Evolutionary conservation across 805 yeast genomes (phyloP), one percentile per base, ranked within the genome.

Genomic region (Starmerella stellata): DNA sequence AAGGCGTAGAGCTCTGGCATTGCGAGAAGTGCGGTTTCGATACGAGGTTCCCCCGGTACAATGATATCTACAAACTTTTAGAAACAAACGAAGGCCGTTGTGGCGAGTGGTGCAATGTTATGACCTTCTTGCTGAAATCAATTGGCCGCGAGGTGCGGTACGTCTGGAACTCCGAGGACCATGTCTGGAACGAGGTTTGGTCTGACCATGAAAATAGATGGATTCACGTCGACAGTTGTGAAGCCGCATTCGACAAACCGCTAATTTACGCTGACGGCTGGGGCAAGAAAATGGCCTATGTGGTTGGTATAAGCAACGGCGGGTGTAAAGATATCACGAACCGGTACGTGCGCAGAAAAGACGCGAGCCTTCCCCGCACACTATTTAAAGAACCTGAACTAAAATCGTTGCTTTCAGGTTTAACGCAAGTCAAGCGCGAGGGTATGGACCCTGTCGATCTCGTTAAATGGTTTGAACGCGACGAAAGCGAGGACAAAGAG

Each of bases 41-140:
- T 1, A 61, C 71, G 14, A 61, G 80, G 35, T 87, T 82, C 46
- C 83, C 94, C 1, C 63, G 96, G 28, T 78, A 78, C 52, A 76
- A 78, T 52, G 69, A 73, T 44, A 78, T 87, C 0, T 59, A 58
- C 1, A 70, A 67, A 42, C 58, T 87, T 19, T 56, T 87, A 14
- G 61, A 69, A 21, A 68, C 76, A 0, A 60, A 81, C 32, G 53
- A 54, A 25, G 96, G 96, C 0, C 64, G 96, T 35, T 87, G 96
- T 58, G 96, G 96, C 1, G 96, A 87, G 55, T 87, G 93, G 93
- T 87, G 85, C 39, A 78, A 79, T 48, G 72, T 87, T 45, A 83
- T 85, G 53, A 66, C 78, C 34, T 60, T 81, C 27, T 58, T 83
- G 2, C 59, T 85, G 38, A 64, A 74, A 21, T 72, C 93, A 0